These are phyloP conservation scores for Dipodascus albidus DNA, from an alignment of 805 yeast genomes.

Conservation along the genomic window DNA sequence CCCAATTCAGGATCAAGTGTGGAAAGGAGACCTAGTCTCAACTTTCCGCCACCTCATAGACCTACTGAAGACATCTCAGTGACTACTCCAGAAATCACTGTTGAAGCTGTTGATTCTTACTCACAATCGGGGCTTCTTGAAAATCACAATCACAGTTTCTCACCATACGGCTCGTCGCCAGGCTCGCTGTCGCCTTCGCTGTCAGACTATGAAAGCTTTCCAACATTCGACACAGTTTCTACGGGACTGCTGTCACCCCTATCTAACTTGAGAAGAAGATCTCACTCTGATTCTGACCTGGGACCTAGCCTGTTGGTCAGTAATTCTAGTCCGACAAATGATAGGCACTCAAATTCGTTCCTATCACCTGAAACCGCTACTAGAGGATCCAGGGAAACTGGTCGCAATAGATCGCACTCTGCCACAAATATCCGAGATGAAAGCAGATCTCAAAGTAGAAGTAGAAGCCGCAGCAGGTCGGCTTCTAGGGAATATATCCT, in stretches of 20 bases:
- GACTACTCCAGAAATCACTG: not conserved
- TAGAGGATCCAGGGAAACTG: not conserved
- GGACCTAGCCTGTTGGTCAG: not conserved
- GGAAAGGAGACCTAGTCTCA: not conserved
- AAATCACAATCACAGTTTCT: not conserved
- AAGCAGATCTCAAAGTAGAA: not conserved
- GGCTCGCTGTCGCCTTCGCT: not conserved
- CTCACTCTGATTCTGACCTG: not conserved
- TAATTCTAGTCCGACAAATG: not conserved
- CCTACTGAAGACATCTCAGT: not conserved
- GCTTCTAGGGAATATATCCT: conserved; percentile 42
- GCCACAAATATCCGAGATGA: not conserved
- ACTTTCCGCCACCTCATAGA: not conserved
- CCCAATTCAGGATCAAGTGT: not conserved
- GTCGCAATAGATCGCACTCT: not conserved
- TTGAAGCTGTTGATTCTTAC: not conserved
- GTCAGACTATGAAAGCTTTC: not conserved
- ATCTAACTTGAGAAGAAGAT: not conserved
- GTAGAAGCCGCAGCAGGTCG: not conserved
- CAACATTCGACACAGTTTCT: not conserved
- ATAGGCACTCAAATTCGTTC: not conserved
- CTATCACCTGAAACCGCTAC: conserved; percentile 2
- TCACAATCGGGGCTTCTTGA: not conserved
- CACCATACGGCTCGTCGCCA: not conserved
- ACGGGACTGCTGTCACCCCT: not conserved